A percentile compares a stretch with the other conserved stretches of the same genome.
phyloP scores from a whole-genome alignment of 495 filamentous ascomycete genomes.

The Hypomontagnella submonticulosa region DNA sequence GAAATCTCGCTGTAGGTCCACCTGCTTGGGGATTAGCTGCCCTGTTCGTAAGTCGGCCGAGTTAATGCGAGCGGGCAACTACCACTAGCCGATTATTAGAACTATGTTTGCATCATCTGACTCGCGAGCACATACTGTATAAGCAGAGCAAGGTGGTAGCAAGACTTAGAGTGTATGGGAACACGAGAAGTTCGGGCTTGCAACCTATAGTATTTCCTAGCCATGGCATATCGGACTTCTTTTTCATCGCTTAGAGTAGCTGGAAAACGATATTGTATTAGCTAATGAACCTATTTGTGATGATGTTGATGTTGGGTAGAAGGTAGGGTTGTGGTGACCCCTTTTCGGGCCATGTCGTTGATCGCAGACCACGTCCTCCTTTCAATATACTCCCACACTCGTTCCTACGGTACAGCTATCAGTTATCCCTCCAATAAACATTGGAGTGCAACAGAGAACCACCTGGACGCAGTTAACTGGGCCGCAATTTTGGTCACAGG shows the following conservation, averaged over 20 bases:
- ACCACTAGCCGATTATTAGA: neutral
- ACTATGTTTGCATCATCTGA: slow-evolving; percentile 6
- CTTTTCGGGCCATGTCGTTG: slow-evolving; percentile 31
- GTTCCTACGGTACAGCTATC: slow-evolving; percentile 19
- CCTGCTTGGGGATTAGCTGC: too few species aligned
- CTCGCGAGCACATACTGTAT: slow-evolving; percentile 1
- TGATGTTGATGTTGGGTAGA: slow-evolving; percentile 20
- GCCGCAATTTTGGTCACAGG: slow-evolving; percentile 21
- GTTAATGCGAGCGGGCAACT: neutral
- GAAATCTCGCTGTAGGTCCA: too few species aligned
- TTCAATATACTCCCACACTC: slow-evolving; percentile 36
- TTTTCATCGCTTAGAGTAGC: neutral
- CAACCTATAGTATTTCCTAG: slow-evolving; percentile 8
- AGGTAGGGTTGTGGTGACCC: slow-evolving; percentile 25
- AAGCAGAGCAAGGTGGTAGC: slow-evolving; percentile 15
- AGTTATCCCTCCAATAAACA: slow-evolving; percentile 16
- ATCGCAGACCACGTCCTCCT: slow-evolving; percentile 41
- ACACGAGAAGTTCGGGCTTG: slow-evolving; percentile 37
- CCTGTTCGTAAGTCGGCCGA: neutral
- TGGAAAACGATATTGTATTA: slow-evolving; percentile 7
- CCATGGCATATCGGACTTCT: slow-evolving; percentile 5
- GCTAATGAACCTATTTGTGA: slow-evolving; percentile 17
- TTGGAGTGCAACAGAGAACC: slow-evolving; percentile 11
- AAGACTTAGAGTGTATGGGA: slow-evolving; percentile 8
- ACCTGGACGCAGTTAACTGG: slow-evolving; percentile 40